Conservation (phyloP, 768 basidiomycete genomes). For the Harrya chromipes region DNA sequence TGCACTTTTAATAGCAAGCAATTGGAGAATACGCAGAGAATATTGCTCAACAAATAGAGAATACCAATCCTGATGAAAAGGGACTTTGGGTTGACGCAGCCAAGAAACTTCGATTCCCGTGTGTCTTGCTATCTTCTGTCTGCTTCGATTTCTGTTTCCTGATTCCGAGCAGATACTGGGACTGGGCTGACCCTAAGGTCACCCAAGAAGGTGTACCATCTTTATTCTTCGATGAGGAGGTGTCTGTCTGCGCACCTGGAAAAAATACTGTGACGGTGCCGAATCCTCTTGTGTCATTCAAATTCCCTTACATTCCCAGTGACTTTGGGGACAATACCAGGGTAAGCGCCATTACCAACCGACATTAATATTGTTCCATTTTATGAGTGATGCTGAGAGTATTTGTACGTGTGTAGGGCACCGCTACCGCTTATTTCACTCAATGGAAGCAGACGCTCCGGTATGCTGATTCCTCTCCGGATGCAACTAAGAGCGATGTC, state of each 20-base stretch:
- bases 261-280: conserved; percentile 7
- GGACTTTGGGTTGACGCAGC: conserved; percentile 21
- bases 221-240: conserved; percentile 15
- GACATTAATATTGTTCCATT: background rate
- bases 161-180: conserved; percentile 23
- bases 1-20: conserved; percentile 19
- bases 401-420: conserved; percentile 1
- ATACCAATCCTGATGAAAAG: conserved; percentile 12
- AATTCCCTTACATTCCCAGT: conserved; percentile 12
- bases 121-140: background rate
- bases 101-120: conserved; percentile 28
- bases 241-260: conserved; percentile 6
- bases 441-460: conserved; percentile 21
- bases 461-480: conserved; percentile 11
- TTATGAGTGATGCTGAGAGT: background rate
- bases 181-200: conserved; percentile 26
- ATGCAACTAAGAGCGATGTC: conserved; percentile 11
- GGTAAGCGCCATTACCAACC: background rate
- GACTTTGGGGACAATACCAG: conserved; percentile 18
- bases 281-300: conserved; percentile 21
- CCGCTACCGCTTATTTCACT: conserved; percentile 15
- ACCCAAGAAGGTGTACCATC: conserved; percentile 19
- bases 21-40: conserved; percentile 25
- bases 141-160: background rate
- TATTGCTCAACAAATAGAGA: conserved; percentile 25